Conservation (phyloP, 1,284 basidiomycete genomes). For the Termitomyces sp. region DNA sequence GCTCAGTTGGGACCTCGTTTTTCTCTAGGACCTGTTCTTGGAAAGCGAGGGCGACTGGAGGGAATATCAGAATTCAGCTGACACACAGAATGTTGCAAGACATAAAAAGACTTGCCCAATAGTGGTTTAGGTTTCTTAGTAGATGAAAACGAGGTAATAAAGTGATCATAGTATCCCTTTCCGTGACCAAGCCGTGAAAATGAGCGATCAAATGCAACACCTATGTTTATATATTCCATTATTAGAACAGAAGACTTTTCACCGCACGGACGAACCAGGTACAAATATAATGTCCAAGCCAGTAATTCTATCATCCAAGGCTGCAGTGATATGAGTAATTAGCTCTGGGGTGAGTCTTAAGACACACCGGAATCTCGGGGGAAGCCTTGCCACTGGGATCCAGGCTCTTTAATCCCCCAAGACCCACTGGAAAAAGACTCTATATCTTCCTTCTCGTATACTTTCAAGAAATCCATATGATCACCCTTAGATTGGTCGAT, state of each 20-base stretch:
- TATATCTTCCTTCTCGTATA: constrained; percentile 57
- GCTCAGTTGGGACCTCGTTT: constrained; percentile 50
- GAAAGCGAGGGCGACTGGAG: constrained; percentile 57
- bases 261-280: constrained; percentile 45
- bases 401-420: constrained; percentile 75
- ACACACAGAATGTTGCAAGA: not conserved
- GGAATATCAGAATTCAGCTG: constrained; percentile 1
- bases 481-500: constrained; percentile 39
- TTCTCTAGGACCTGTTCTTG: constrained; percentile 58
- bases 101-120: constrained; percentile 38
- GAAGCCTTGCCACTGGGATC: constrained; percentile 34
- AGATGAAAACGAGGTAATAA: constrained; percentile 51
- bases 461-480: constrained; percentile 60
- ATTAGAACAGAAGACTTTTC: not conserved
- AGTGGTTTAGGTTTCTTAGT: constrained; percentile 39
- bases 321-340: constrained; percentile 28
- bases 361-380: constrained; percentile 45
- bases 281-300: constrained; percentile 62
- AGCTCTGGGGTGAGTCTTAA: not conserved
- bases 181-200: constrained; percentile 72
- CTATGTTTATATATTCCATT: constrained; percentile 35
- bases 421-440: constrained; percentile 47
- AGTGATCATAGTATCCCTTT: constrained; percentile 77
- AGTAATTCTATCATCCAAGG: constrained; percentile 35
- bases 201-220: constrained; percentile 72